phyloP scores from a whole-genome alignment of 108 stramenopile species.

The Cyclotella choctawhatcheeana region DNA sequence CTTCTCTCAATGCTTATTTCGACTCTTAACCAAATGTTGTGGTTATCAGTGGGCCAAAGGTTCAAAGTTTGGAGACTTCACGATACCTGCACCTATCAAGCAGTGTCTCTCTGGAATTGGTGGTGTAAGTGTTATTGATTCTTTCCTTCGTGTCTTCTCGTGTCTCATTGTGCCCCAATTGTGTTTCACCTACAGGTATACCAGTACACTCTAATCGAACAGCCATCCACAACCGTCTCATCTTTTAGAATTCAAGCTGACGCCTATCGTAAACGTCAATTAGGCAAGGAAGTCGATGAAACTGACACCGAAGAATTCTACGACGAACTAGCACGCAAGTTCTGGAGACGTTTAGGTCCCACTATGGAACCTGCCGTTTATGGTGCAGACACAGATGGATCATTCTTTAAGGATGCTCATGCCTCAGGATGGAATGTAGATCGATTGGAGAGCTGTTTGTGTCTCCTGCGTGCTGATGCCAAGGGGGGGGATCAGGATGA shows the following conservation, averaged over 20 bases:
- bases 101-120: conserved; percentile 81
- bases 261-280: conserved; percentile 69
- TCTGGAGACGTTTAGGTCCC: conserved; percentile 93
- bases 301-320: conserved; percentile 54
- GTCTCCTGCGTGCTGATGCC: conserved; percentile 48
- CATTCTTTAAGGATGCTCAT: conserved; percentile 83
- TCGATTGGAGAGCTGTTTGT: conserved; percentile 60
- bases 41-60: conserved; percentile 87
- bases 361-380: conserved; percentile 91
- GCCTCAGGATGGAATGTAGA: conserved; percentile 91
- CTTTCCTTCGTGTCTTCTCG: background rate
- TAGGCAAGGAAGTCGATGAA: conserved; percentile 53
- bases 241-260: conserved; percentile 83
- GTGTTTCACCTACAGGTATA: conserved; percentile 38
- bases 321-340: conserved; percentile 82
- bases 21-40: no score
- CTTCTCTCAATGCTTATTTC: no score
- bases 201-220: conserved; percentile 80
- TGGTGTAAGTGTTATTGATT: conserved; percentile 61
- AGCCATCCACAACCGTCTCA: conserved; percentile 56
- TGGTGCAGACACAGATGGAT: conserved; percentile 95
- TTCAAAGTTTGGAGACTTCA: conserved; percentile 71
- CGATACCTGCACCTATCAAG: conserved; percentile 75
- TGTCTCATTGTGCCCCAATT: no score
- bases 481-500: conserved; percentile 41